Conservation (phyloP, 1,284 basidiomycete genomes). For the Psilocybe mexicana region DNA sequence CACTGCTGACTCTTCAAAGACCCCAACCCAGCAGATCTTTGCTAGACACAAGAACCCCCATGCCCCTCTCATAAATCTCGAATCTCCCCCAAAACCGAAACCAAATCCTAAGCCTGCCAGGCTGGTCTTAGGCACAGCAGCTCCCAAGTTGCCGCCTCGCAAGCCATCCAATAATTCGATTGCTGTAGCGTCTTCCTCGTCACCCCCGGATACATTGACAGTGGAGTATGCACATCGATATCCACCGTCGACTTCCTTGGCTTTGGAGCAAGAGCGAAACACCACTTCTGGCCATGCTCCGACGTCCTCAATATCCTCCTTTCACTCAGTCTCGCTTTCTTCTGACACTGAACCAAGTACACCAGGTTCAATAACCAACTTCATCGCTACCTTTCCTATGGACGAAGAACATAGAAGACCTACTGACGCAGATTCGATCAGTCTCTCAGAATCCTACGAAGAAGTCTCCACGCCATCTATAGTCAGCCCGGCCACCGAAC, state of each 20-base stretch:
- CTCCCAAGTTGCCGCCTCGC: slow-evolving; percentile 63
- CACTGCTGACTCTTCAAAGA: slow-evolving; percentile 30
- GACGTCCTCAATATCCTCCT: slow-evolving; percentile 74
- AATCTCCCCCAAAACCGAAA: slow-evolving; percentile 42
- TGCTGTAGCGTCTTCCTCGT: slow-evolving; percentile 36
- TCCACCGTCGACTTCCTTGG: slow-evolving; percentile 44
- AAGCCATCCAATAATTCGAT: slow-evolving; percentile 56
- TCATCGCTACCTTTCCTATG: slow-evolving; percentile 49
- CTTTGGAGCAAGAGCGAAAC: slow-evolving; percentile 21
- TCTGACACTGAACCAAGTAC: slow-evolving; percentile 56
- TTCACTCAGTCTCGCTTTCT: slow-evolving; percentile 79
- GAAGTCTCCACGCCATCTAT: slow-evolving; percentile 52
- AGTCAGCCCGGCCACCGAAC: slow-evolving; percentile 42
- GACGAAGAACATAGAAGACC: slow-evolving; percentile 38
- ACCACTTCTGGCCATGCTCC: slow-evolving; percentile 48
- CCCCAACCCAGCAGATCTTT: slow-evolving; percentile 26
- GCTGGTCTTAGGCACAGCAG: slow-evolving; percentile 31
- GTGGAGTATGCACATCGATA: slow-evolving; percentile 54
- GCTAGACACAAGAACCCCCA: slow-evolving; percentile 6
- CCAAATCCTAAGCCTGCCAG: slow-evolving; percentile 25
- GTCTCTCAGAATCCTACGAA: slow-evolving; percentile 71
- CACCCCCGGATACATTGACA: slow-evolving; percentile 42
- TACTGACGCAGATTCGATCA: slow-evolving; percentile 51
- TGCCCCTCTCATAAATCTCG: slow-evolving; percentile 54
- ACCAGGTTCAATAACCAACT: slow-evolving; percentile 42